phyloP scores from a whole-genome alignment of 2,329 filamentous ascomycete species.

The Diaporthe sp. region DNA sequence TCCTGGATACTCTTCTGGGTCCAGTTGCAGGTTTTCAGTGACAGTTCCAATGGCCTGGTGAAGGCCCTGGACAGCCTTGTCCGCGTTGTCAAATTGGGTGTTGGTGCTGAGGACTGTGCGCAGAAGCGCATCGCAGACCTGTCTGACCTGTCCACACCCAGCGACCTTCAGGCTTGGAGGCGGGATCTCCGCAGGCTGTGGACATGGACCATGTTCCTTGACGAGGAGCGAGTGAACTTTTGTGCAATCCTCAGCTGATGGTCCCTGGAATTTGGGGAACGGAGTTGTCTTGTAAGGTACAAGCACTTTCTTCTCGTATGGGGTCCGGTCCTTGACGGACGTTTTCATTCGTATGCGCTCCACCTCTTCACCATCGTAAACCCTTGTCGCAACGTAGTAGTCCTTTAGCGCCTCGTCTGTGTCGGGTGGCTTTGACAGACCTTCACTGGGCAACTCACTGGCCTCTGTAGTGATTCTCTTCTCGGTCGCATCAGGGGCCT shows the following conservation, averaged over 20 bases:
- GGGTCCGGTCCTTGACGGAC: conserved; percentile 25
- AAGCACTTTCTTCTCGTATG: conserved; percentile 35
- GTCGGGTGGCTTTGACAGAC: background rate
- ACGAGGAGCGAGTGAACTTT: conserved; percentile 77
- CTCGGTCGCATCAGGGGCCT: background rate
- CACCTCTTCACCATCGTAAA: conserved; percentile 7
- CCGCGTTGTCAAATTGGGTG: conserved; percentile 67
- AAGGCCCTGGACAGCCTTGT: conserved; percentile 75
- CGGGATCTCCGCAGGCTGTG: conserved; percentile 76
- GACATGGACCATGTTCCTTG: conserved; percentile 74
- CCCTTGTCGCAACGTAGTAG: conserved; percentile 7
- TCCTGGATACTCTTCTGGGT: conserved; percentile 18
- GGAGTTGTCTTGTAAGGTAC: conserved; percentile 57
- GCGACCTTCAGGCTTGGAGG: conserved; percentile 78
- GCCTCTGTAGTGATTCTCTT: background rate
- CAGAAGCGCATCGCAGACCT: conserved; percentile 67
- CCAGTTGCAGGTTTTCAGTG: conserved; percentile 27
- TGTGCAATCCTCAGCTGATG: conserved; percentile 78
- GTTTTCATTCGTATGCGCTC: conserved; percentile 20
- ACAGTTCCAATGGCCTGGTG: conserved; percentile 32
- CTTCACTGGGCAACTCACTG: background rate
- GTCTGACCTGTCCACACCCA: conserved; percentile 73
- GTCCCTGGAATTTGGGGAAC: conserved; percentile 76
- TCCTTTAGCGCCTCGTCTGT: background rate
- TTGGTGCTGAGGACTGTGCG: conserved; percentile 67